phyloP scores from a whole-genome alignment of 306 rosid species.

The Rosa rugosa region DNA sequence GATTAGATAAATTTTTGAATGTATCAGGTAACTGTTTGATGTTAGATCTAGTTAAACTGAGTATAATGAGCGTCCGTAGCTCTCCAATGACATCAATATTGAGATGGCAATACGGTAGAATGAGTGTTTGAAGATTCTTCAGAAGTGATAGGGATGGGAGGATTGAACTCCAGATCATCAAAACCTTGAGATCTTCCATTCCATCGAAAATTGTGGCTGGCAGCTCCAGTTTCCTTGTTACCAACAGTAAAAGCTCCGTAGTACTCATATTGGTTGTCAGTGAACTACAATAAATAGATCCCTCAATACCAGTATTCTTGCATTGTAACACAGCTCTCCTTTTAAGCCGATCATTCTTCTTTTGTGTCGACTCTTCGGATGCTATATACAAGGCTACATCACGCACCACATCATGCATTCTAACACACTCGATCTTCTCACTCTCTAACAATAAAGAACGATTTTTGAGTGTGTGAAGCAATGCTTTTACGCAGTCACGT shows the following conservation, averaged over 20 bases:
- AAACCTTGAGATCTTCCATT: constrained; percentile 16
- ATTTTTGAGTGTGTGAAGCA: not conserved
- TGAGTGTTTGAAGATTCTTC: not conserved
- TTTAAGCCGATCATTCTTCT: not conserved
- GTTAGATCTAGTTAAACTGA: not conserved
- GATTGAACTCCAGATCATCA: not conserved
- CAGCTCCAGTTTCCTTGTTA: not conserved
- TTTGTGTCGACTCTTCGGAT: no score
- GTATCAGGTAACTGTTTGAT: not conserved
- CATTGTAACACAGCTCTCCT: not conserved
- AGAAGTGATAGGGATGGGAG: not conserved
- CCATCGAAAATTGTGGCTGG: not conserved
- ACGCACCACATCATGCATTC: constrained; percentile 18
- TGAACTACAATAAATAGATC: no score
- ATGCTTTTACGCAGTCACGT: not conserved
- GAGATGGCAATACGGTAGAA: not conserved
- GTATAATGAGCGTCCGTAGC: not conserved
- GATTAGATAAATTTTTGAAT: no score
- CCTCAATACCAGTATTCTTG: no score
- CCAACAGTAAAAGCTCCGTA: not conserved
- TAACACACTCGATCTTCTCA: accelerated
- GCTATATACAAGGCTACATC: constrained; percentile 14
- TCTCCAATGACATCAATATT: not conserved
- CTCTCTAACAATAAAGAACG: not conserved
- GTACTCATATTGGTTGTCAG: not conserved